Base-by-base conservation (phyloP, 1,139 yeast genomes). In the Lizanozyma gosingica region DNA sequence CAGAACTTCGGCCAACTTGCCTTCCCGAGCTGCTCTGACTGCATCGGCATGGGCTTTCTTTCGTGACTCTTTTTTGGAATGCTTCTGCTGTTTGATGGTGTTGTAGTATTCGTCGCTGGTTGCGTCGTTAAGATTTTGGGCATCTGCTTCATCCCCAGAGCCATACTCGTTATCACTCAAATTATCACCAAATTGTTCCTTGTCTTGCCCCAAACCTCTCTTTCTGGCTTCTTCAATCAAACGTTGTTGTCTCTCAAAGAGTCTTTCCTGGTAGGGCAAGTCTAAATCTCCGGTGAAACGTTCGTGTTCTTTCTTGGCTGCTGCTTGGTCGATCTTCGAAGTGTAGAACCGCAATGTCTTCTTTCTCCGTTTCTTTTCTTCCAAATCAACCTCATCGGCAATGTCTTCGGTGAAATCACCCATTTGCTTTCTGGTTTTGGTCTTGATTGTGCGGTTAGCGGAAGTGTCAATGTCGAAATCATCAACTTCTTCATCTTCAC, bases 261-360 rank as follows among this genome's bases (percentile, higher is more conserved):
- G 69, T 51, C 97, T 76, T 62, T 92, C 97, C 52, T 77, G 80
- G 60, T 92, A 90, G n/a, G 97, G 97, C 43, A 92, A 65, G 61
- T 92, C 98, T 47, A 76, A 73, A 57, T 92, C 98, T 49, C 97
- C 98, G 36, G 83, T 74, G 49, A 63, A 77, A 48, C 66, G 72
- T 46, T 78, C 83, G 40, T 45, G 46, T 34, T 59, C 63, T 45
- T 72, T 74, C 56, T 77, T 78, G 47, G 76, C 73, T 35, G 75
- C 78, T 39, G 85, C 84, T 62, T 85, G 90, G 59, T 88, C 97
- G 60, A 92, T 90, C 64, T 90, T 92, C 45, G 97, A 85, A 1
- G 98, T 92, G 71, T 92, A 92, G 79, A 92, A 94, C 51, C 97
- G 80, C 52, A 92, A 76, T 1, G 95, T 77, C 60, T 79, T 81